These are phyloP conservation scores for Suillus placidus DNA, from an alignment of 768 basidiomycete genomes.

Conservation along the genomic window DNA sequence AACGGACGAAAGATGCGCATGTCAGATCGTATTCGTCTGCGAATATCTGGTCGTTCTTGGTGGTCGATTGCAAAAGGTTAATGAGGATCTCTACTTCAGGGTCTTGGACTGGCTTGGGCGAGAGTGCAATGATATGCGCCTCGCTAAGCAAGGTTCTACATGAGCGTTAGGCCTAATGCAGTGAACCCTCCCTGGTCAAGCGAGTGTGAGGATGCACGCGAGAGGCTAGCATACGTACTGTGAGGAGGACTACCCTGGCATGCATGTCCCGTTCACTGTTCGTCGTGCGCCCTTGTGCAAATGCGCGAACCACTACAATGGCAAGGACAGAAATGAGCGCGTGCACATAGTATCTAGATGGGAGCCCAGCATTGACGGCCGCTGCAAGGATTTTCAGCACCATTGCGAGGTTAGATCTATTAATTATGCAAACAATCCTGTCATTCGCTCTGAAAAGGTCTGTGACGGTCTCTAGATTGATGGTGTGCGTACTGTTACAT, in stretches of 20 bases:
- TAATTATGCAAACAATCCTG: not conserved
- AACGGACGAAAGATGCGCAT: conserved; percentile 65
- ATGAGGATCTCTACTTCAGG: conserved; percentile 60
- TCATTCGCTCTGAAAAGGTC: not conserved
- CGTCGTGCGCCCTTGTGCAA: conserved; percentile 72
- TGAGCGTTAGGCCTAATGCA: conserved; percentile 28
- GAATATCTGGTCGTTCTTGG: conserved; percentile 75
- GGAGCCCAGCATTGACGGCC: conserved; percentile 46
- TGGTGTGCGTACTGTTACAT: not conserved
- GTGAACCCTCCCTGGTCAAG: conserved; percentile 71
- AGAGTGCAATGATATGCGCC: conserved; percentile 82
- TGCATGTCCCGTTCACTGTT: conserved; percentile 76
- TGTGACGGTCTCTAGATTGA: no score
- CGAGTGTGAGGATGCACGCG: not conserved
- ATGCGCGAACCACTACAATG: conserved; percentile 54
- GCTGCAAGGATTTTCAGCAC: conserved; percentile 53
- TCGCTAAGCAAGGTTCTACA: conserved; percentile 67
- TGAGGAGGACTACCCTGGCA: conserved; percentile 68
- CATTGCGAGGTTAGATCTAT: conserved; percentile 36
- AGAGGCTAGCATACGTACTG: conserved; percentile 45
- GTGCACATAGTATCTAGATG: conserved; percentile 61
- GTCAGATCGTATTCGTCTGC: conserved; percentile 77
- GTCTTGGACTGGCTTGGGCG: conserved; percentile 54
- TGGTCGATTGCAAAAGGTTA: conserved; percentile 68
- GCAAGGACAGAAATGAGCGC: conserved; percentile 45